Base-by-base conservation (phyloP, 805 yeast genomes). In the Clavispora asparagi region DNA sequence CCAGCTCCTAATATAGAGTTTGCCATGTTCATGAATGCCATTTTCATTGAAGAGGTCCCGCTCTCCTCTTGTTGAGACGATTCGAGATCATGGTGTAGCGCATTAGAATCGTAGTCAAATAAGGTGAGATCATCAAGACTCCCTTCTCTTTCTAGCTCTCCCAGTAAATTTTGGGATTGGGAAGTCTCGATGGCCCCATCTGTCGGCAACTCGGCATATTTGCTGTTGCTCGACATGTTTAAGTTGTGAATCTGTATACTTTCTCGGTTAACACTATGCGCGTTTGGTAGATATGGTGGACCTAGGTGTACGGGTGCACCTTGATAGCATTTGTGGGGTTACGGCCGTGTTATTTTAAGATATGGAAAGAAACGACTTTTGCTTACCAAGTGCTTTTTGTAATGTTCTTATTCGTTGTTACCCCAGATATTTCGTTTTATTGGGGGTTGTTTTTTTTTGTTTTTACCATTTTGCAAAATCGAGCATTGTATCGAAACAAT, bases 21-120 rank as follows among this genome's bases (percentile, higher is more conserved):
- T 9, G 97, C 95, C 96, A 91, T 90, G 65, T 92, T 92, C 95
- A 91, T 87, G 59, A 91, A 90, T 6, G 97, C 97, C 88, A 85
- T 85, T 47, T 77, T 78, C 76, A 91, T 74, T 50, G 54, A 60
- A 11, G 75, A 69, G 17, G 62, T 60, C 5, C 73, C 74, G 17
- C 52, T 46, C 7, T 25, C 31, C 25, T 11, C 38, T 6, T n/a
- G 23, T 2, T n/a, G 19, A 9, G 37, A 16, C 12, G 39, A 13
- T 32, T 32, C 43, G 23, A 25, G n/a, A 11, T 41, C 39, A 7
- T 23, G 14, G 16, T 28, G 35, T 33, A 28, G 31, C 6, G 40
- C 12, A 14, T 23, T 27, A 8, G 37, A 27, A 14, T 42, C 44
- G 26, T 35, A 42, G 26, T 42, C 44, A 10, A 42, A 29, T 13